Percentiles rank a stretch among this genome's conserved stretches.
Conservation (phyloP, 768 basidiomycete genomes). For the Chlorophyllum brunneum region DNA sequence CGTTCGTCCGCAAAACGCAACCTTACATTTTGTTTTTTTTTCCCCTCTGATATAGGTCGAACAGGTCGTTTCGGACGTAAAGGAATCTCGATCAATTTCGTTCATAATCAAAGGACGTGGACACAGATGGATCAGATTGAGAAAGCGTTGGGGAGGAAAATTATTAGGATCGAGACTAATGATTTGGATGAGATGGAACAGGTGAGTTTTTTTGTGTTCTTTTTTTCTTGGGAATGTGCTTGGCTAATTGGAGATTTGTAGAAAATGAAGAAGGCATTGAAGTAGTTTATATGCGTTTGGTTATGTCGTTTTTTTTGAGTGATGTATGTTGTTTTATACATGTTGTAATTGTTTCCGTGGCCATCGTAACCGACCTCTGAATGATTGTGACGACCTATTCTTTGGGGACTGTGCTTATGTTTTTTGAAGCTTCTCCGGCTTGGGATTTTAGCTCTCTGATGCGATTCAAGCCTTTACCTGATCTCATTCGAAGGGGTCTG, state of each 20-base stretch:
- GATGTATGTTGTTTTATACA: no score
- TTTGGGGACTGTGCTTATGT: no score
- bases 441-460: no score
- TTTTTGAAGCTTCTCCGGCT: no score
- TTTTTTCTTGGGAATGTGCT: slow-evolving; percentile 7
- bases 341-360: no score
- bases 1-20: not conserved
- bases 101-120: slow-evolving; percentile 87
- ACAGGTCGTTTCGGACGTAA: slow-evolving; percentile 98
- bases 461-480: no score
- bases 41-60: slow-evolving; percentile 71
- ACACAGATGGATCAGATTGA: slow-evolving; percentile 89
- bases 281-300: no score
- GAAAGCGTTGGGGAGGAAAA: slow-evolving; percentile 69
- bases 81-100: slow-evolving; percentile 97
- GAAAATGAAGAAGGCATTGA: slow-evolving; percentile 83
- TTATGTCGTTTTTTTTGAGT: no score
- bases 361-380: no score
- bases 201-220: slow-evolving; percentile 40
- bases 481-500: no score
- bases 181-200: slow-evolving; percentile 95
- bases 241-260: slow-evolving; percentile 20
- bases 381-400: no score
- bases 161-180: slow-evolving; percentile 82
- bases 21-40: not conserved